Conservation (phyloP, 2,329 filamentous ascomycete genomes). For the Zymoseptoria tritici region DNA sequence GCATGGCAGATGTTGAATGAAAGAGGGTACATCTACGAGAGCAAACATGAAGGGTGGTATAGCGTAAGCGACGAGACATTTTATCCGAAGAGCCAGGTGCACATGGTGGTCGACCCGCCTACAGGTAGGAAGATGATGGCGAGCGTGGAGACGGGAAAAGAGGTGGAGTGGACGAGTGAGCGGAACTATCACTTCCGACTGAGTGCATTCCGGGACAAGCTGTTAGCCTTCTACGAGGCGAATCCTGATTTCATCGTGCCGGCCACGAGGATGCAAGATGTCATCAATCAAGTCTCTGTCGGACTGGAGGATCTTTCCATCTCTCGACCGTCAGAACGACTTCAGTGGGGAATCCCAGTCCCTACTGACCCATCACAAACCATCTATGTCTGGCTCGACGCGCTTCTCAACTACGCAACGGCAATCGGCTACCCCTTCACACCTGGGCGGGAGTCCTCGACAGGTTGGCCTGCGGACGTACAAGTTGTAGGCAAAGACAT, state of each 20-base stretch:
- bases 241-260: conserved; percentile 77
- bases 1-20: conserved; percentile 79
- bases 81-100: conserved; percentile 70
- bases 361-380: conserved; percentile 79
- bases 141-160: conserved; percentile 72
- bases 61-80: conserved; percentile 95
- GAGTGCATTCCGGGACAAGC: conserved; percentile 68
- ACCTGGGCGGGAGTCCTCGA: conserved; percentile 53
- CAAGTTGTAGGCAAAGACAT: conserved; percentile 97
- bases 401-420: conserved; percentile 87
- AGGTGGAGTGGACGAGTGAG: conserved; percentile 92
- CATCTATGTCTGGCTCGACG: conserved; percentile 97
- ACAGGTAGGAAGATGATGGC: conserved; percentile 79
- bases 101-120: conserved; percentile 65
- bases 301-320: conserved; percentile 83
- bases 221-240: conserved; percentile 70
- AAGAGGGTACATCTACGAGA: conserved; percentile 16
- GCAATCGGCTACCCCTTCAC: conserved; percentile 79
- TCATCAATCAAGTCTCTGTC: conserved; percentile 66
- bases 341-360: conserved; percentile 84
- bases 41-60: conserved; percentile 71
- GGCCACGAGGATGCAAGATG: conserved; percentile 62
- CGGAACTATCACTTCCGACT: conserved; percentile 92
- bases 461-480: conserved; percentile 82
- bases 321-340: conserved; percentile 68